Evolutionary conservation across 106 monocot species (phyloP), one percentile per base, ranked within the genome.

Genomic region (Dioscorea dumetorum): DNA sequence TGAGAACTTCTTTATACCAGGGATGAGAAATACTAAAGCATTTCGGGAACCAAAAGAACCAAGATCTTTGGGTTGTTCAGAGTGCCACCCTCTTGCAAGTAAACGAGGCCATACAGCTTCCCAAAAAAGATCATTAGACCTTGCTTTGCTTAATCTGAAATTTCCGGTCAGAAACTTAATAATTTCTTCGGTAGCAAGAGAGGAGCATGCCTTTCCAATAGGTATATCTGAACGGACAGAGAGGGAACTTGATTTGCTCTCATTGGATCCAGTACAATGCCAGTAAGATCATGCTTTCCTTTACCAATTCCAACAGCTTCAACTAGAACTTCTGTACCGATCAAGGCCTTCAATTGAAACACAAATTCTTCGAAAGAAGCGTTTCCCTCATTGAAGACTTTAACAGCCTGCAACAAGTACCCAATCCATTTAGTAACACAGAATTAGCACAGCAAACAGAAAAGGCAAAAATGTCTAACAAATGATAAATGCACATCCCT

Each of bases 81-180:
- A 87, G 32, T 87, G 91, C 97, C 97, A 99, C 0, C 92, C 92
- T 66, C 78, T 84, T 53, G 76, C 85, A 16, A 99, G 92, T 64
- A 99, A 70, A 24, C 92, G 89, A 57, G 97, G 97, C 94, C 94
- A 97, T 12, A 97, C 84, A 22, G 97, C 91, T 64, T 97, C 97
- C 91, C 97, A 92, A 68, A 97, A 97, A 5, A 97, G 80, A 79
- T 97, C 97, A 77, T 84, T 89, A 18, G 92, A 88, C 57, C 69
- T 82, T 24, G 86, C 83, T 73, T 92, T 97, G 77, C 97, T 91
- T 57, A 97, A 62, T 58, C 97, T 84, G 60, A 81, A 92, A 80
- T 83, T 82, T 67, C 91, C 97, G 8, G 88, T 97, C 21, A 97
- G 72, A 80, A 84, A 89, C 53, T 82, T 92, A 60, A 97, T 67